These are phyloP conservation scores for Elaeagnus macrophylla DNA, from an alignment of 306 rosid genomes.

Conservation along the genomic window DNA sequence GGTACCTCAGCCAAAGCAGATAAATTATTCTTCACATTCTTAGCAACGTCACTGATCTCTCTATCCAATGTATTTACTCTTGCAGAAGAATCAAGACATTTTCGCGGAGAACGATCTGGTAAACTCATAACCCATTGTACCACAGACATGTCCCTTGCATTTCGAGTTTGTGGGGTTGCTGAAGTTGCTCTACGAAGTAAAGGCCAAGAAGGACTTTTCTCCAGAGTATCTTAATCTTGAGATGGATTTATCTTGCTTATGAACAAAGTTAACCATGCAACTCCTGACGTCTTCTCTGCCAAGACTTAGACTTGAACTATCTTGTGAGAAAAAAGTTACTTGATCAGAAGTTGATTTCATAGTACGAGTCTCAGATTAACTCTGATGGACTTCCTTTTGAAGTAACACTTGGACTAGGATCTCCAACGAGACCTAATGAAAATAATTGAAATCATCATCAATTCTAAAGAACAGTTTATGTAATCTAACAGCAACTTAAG, in stretches of 20 bases:
- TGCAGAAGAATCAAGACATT: conserved; percentile 29
- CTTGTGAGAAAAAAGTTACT: conserved; percentile 1
- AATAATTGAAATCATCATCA: conserved; percentile 12
- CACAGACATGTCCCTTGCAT: conserved; percentile 53
- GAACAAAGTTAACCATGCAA: conserved; percentile 14
- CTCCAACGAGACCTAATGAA: conserved; percentile 36
- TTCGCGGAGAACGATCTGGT: conserved; percentile 66
- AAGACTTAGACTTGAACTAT: conserved; percentile 1
- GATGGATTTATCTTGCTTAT: conserved; percentile 11
- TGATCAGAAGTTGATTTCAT: conserved; percentile 18
- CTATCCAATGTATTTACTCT: conserved; percentile 29
- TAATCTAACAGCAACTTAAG: conserved; percentile 4
- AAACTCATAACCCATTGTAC: conserved; percentile 87
- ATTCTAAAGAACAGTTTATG: neutral
- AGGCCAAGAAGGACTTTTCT: conserved; percentile 74
- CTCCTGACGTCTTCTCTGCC: conserved; percentile 24
- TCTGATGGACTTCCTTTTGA: conserved; percentile 27
- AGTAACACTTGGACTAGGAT: conserved; percentile 48
- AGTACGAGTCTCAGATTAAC: conserved; percentile 30
- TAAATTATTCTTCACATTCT: conserved; percentile 22
- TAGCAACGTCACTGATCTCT: conserved; percentile 25
- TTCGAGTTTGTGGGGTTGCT: conserved; percentile 20
- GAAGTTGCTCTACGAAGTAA: conserved; percentile 38
- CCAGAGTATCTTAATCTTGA: conserved; percentile 30
- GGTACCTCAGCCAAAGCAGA: conserved; percentile 35